Base-by-base conservation (phyloP, 31 red algal genomes). In the Bonnemaisonia californica region DNA sequence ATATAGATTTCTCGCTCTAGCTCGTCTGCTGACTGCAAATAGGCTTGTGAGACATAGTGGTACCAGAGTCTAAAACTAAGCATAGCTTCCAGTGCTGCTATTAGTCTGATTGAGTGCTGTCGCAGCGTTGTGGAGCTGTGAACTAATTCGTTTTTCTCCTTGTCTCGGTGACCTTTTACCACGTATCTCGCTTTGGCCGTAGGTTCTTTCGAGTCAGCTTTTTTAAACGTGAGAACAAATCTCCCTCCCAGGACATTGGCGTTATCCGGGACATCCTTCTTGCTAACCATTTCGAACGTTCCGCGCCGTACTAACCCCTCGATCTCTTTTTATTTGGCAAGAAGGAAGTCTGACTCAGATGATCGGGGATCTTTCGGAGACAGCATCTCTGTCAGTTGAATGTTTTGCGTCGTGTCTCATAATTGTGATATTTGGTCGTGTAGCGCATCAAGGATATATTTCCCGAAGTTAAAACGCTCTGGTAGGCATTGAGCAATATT, bases 1-100 rank as follows among this genome's bases (percentile, higher is more conserved):
- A 82, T 28, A 31, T 81, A 90, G 21, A 79, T 57, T 9, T 85
- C 56, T 9, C 89, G 69, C 71, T 57, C 74, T 2, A 77, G 59
- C 35, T 77, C 57, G 11, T 58, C 38, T 36, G 41, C 45, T 0
- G 51, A 70, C 64, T 84, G 63, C 24, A 91, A 62, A 70, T 83
- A 91, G 21, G 88, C 80, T 35, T 84, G 63, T 3, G 61, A 61
- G 22, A 91, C 51, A 65, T 84, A 80, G n/a, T 79, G 58, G 29
- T 59, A 77, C 71, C 70, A 84, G 12, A 85, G 12, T 31, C 72
- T 23, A 56, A 71, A 85, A 38, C 54, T 74, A 26, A 72, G 57
- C 2, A 91, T 80, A 16, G 89, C 68, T 1, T 72, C 81, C 26
- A 80, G 18, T 9, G 73, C 40, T 23, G 69, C 28, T 18, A 90